Base-by-base conservation (phyloP, 129 eudicot genomes). In the Deinandra increscens region DNA sequence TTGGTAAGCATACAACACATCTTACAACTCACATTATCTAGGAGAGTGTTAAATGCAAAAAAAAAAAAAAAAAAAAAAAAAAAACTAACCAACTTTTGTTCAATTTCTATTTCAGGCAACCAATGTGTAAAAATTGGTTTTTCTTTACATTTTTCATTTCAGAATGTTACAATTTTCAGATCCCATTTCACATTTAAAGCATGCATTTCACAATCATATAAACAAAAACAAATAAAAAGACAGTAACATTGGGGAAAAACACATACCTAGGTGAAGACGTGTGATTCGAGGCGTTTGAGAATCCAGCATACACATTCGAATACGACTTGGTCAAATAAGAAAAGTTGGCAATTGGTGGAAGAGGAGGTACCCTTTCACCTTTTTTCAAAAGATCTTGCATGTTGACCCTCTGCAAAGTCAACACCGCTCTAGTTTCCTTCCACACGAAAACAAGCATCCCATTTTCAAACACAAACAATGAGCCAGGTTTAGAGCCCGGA, bases 401-500 rank as follows among this genome's bases (percentile, higher is more conserved):
- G 54, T 91, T 63, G 58, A 91, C 85, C 90, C 97, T 88, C 49
- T 74, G 88, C 75, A 91, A 72, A 33, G 96, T 88, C 82, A 91
- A 80, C 46, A 86, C 88, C 43, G 87, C 85, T 76, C 84, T 72
- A 31, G 97, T 84, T 55, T 91, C 97, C 71, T 88, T 91, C 97
- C 97, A 91, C 64, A 86, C 62, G 48, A 91, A 91, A 70, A 89
- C 97, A 69, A 91, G 96, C 76, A 87, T 68, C 64, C 81, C 92
- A 42, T 86, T 84, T 50, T 79, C 77, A 69, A 82, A 83, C 20
- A 80, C 96, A 84, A 72, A 91, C 29, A 91, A 79, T 1, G 97
- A 83, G 34, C 97, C 97, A 5, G 97, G 97, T 71, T 88, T 91
- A 29, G 93, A 88, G 12, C 97, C 97, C 6, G 97, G 97, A 81